A percentile compares a stretch with the other conserved stretches of the same genome.
These are phyloP conservation scores for Coemansia sp. DNA, from an alignment of 192 early-diverging fungal genomes.

Conservation along the genomic window DNA sequence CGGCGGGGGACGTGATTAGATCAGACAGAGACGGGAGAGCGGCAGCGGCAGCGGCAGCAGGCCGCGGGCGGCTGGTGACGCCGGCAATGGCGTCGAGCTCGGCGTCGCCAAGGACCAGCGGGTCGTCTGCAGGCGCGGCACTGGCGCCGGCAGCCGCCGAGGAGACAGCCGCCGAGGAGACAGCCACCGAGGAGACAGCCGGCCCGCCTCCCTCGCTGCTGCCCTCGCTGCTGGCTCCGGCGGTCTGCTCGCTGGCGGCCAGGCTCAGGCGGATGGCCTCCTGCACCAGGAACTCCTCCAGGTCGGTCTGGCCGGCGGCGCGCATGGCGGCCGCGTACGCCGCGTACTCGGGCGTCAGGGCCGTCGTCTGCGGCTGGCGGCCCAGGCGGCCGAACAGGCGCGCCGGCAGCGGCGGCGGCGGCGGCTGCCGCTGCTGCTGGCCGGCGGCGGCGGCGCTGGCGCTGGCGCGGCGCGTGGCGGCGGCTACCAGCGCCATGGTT, in stretches of 20 bases:
- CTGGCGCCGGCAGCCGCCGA: no score
- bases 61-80: neutral
- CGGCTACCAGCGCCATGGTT: constrained; percentile 37
- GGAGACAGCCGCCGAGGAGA: no score
- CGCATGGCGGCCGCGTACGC: constrained; percentile 64
- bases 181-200: no score
- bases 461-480: constrained; percentile 27
- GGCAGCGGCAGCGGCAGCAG: neutral
- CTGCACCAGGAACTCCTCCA: constrained; percentile 91
- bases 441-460: no score
- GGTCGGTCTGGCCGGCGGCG: constrained; percentile 65
- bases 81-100: constrained; percentile 45
- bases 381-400: no score
- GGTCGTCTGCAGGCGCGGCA: neutral
- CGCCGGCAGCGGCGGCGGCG: neutral
- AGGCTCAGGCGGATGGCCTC: constrained; percentile 82
- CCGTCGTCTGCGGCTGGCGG: no score
- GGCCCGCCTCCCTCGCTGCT: neutral
- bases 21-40: constrained; percentile 1
- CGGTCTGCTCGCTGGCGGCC: constrained; percentile 51
- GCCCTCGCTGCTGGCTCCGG: neutral
- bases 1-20: neutral
- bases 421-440: neutral
- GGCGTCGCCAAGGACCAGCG: constrained; percentile 14
- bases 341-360: constrained; percentile 51